Base-by-base conservation (phyloP, 768 basidiomycete species). In the Rhodotorula sphaerocarpa region DNA sequence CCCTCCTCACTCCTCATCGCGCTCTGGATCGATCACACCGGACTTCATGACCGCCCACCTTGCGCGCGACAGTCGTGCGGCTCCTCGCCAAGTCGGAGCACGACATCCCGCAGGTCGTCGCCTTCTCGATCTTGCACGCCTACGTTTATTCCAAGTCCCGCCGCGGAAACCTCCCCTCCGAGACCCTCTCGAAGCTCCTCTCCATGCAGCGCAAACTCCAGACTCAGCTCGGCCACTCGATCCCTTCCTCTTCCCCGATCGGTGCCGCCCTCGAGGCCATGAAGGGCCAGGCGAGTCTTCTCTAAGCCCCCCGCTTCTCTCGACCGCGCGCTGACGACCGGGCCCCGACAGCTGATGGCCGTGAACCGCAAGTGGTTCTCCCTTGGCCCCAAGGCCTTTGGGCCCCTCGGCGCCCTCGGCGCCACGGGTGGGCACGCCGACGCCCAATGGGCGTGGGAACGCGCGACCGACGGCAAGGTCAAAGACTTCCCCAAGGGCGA, bases 111-210 rank as follows among this genome's bases (percentile, higher is more conserved):
- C 67, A 69, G 30, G 52, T 59, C 56, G 45, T 55, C 23, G 55
- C 52, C 45, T 67, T 67, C 45, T 57, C 57, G 18, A 63, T 67
- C 57, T 54, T 67, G 31, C 61, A 63, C 47, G 61, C 61, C 54
- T 67, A 67, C 55, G 57, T 63, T 34, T 67, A 59, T 48, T 56
- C 50, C 20, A 67, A 67, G 31, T 59, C 61, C 1, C n/a, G 47
- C 9, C 61, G 57, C 10, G 66, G 66, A 30, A 67, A 44, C 59
- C 55, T 65, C 31, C 60, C 60, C 18, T 39, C 33, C 44, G 50
- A 52, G 25, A 52, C 50, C 36, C 36, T 52, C 43, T 33, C 25
- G 73, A 84, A 67, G 42, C 54, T 67, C 30, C 36, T 63, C 52
- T 55, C 61, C 28, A 34, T 67, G 53, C 54, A 63, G 36, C 53